Evolutionary conservation across 805 yeast species (phyloP).

Genomic region (Yarrowia divulgata): DNA sequence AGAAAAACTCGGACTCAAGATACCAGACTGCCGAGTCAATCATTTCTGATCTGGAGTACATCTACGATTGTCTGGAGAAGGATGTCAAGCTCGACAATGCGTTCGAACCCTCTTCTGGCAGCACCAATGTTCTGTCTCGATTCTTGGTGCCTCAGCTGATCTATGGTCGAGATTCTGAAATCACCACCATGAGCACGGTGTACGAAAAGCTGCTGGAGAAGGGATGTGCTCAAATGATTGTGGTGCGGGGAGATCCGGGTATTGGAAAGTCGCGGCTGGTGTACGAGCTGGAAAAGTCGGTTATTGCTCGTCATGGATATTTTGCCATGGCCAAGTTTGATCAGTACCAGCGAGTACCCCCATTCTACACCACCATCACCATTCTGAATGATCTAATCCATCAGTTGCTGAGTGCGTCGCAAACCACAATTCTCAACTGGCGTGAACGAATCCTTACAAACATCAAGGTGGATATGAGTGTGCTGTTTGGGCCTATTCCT

Average conservation of each 20-base stretch:
- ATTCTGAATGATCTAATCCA: constrained; percentile 53
- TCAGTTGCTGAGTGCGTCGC: constrained; percentile 55
- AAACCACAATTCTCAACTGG: constrained; percentile 53
- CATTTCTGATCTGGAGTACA: constrained; percentile 51
- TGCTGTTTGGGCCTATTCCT: constrained; percentile 55
- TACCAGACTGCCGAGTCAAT: constrained; percentile 52
- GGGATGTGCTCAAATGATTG: constrained; percentile 46
- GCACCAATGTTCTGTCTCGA: constrained; percentile 39
- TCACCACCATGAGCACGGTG: constrained; percentile 45
- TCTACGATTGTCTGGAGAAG: constrained; percentile 42
- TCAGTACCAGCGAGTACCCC: constrained; percentile 49
- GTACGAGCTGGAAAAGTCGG: constrained; percentile 52
- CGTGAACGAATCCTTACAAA: constrained; percentile 53
- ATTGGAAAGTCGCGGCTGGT: constrained; percentile 57
- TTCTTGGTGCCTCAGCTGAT: constrained; percentile 47
- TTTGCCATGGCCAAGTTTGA: constrained; percentile 49
- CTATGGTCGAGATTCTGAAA: constrained; percentile 49
- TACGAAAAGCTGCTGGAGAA: constrained; percentile 43
- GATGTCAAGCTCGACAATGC: constrained; percentile 41
- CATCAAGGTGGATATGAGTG: constrained; percentile 54
- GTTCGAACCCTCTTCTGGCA: constrained; percentile 40
- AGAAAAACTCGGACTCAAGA: constrained; percentile 54
- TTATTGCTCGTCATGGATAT: constrained; percentile 49
- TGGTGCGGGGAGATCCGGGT: constrained; percentile 56
- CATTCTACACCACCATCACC: constrained; percentile 52